Evolutionary conservation across 1,284 basidiomycete species (phyloP).

Genomic region (Trichosporon inkin): DNA sequence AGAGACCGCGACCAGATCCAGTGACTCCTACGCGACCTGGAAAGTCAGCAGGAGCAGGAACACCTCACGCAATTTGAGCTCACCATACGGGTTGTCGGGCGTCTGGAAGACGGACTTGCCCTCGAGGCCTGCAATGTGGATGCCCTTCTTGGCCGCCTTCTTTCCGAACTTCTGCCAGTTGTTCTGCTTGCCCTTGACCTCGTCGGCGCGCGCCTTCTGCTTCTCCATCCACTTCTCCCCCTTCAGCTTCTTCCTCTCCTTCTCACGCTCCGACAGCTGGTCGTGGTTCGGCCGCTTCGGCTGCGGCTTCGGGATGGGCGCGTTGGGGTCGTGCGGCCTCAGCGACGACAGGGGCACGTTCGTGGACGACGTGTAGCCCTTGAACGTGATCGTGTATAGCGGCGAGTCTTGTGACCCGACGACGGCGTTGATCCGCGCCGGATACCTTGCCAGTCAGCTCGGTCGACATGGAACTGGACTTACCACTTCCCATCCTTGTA

Average conservation of each 20-base stretch:
- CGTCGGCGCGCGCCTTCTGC: constrained; percentile 80
- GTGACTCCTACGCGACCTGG: constrained; percentile 76
- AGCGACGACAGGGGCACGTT: constrained; percentile 70
- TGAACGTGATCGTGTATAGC: constrained; percentile 90
- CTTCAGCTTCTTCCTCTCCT: constrained; percentile 87
- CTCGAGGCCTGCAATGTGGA: constrained; percentile 70
- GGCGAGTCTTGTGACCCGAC: constrained; percentile 79
- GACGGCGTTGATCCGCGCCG: constrained; percentile 81
- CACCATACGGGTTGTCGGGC: constrained; percentile 85
- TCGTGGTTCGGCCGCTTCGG: constrained; percentile 73
- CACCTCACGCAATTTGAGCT: constrained; percentile 37
- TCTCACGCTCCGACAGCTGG: constrained; percentile 74
- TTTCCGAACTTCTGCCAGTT: constrained; percentile 98
- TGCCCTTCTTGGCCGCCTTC: constrained; percentile 92
- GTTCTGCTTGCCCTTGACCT: constrained; percentile 80
- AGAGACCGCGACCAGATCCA: constrained; percentile 89
- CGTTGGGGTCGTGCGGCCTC: constrained; percentile 55
- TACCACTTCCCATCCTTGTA: constrained; percentile 79
- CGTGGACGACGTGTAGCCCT: constrained; percentile 92
- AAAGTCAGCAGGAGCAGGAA: constrained; percentile 23
- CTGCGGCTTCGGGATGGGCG: constrained; percentile 55
- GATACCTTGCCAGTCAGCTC: constrained; percentile 58
- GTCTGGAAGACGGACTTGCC: constrained; percentile 95
- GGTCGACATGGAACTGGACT: constrained; percentile 16
- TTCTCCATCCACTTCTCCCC: constrained; percentile 92